phyloP scores from a whole-genome alignment of 306 rosid genomes.

The Prinsepia uniflora region DNA sequence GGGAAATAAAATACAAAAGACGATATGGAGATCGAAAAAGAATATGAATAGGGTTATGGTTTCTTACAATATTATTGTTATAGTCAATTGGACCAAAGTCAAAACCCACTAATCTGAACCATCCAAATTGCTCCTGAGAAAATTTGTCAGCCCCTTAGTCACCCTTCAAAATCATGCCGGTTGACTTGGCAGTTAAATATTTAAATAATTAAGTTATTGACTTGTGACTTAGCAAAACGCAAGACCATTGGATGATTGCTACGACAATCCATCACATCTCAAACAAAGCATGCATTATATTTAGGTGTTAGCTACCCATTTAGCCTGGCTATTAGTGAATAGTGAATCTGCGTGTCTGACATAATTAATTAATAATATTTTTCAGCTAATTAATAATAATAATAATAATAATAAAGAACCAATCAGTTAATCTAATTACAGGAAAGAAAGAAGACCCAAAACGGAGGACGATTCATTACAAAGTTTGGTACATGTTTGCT shows the following conservation, averaged over 20 bases:
- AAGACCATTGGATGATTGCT: constrained; percentile 30
- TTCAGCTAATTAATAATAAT: background rate
- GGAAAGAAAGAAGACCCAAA: background rate
- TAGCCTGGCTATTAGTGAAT: too few relatives aligned
- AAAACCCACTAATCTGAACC: constrained; percentile 43
- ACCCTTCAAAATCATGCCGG: constrained; percentile 43
- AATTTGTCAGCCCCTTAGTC: constrained; percentile 34
- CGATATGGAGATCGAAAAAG: too few relatives aligned
- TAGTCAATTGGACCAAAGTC: constrained; percentile 27
- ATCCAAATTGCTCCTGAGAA: constrained; percentile 31
- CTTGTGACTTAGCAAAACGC: constrained; percentile 35
- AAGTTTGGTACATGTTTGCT: constrained; percentile 25
- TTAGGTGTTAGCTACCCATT: background rate
- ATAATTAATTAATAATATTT: constrained; percentile 6
- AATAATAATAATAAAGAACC: background rate
- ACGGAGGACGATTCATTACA: constrained; percentile 9
- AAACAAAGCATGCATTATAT: background rate
- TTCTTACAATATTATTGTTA: background rate
- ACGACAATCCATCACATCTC: constrained; percentile 41
- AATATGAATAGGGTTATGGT: background rate
- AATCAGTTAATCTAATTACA: constrained; percentile 28
- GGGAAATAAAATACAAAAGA: too few relatives aligned
- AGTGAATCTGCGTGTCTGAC: constrained; percentile 17
- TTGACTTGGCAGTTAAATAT: constrained; percentile 34
- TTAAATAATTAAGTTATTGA: constrained; percentile 34